Base-by-base conservation (phyloP, 164 flowering plant species). In the Vitis rotundifolia region DNA sequence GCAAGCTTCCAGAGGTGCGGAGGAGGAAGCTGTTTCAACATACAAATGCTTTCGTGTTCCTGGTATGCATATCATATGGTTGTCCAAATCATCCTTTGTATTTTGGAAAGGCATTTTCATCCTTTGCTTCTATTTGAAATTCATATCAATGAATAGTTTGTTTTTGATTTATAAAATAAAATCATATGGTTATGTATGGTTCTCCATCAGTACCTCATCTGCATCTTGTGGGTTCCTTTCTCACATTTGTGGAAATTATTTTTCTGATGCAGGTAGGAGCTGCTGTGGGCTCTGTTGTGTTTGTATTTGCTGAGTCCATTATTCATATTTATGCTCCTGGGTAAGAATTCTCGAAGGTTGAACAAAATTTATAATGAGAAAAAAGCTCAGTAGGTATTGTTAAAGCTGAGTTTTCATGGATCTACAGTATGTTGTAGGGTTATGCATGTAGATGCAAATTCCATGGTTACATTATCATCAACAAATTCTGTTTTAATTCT, bases 261-360 rank as follows among this genome's bases (percentile, higher is more conserved):
- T 50, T 73, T 50, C 54, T 37, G 37, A 13, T 71, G 61, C 79
- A 79, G 82, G 57, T 75, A 28, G 82, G 76, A 75, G 74, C 69
- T 31, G 49, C 63, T 63, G 61, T 69, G 59, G 74, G 78, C 58
- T 61, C 64, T 70, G 51, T 79, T 13, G 60, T 70, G 8, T 73
- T 54, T 62, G 16, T 66, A 18, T 73, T 66, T 67, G 67, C 82
- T 0, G 79, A 79, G 55, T 73, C 56, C 68, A 67, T 78, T 31
- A 61, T 78, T 64, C 67, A 75, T 75, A 63, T 61, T 49, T 71
- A 60, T 78, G 78, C 81, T 68, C 81, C 81, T 50, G 81, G 81
- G 81, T 78, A 75, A 78, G 81, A 58, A 31, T 57, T 55, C 62
- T 50, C 8, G 12, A 56, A 13, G 48, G 11, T 50, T 67, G 50